A percentile compares a stretch with the other conserved stretches of the same genome.
Evolutionary conservation across 352 stramenopile genomes (phyloP).

Genomic region (Phytopythium litorale): DNA sequence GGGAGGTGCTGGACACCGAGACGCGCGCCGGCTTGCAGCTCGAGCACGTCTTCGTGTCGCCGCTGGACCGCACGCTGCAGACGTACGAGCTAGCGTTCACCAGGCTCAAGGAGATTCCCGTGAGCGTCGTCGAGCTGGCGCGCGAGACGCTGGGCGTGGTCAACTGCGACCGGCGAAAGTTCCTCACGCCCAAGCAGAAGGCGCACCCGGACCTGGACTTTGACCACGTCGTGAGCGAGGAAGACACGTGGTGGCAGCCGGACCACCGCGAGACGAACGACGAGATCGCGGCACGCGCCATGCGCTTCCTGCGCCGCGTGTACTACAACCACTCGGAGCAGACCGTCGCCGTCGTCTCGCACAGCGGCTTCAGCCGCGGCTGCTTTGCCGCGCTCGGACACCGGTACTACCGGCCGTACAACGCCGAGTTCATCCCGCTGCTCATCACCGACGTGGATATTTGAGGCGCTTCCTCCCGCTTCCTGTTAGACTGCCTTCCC

Average conservation of each 20-base stretch:
- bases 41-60: slow-evolving; percentile 61
- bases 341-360: slow-evolving; percentile 51
- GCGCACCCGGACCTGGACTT: slow-evolving; percentile 56
- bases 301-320: slow-evolving; percentile 45
- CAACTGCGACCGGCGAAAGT: slow-evolving; percentile 53
- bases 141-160: slow-evolving; percentile 67
- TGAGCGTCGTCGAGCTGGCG: slow-evolving; percentile 47
- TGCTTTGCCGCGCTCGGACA: slow-evolving; percentile 57
- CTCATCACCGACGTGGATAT: slow-evolving; percentile 24
- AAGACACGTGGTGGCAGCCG: slow-evolving; percentile 50
- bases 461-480: not conserved
- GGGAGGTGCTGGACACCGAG: slow-evolving; percentile 37
- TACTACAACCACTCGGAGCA: slow-evolving; percentile 30
- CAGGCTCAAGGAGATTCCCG: slow-evolving; percentile 24
- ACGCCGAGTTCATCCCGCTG: slow-evolving; percentile 65
- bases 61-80: slow-evolving; percentile 59
- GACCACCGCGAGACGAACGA: slow-evolving; percentile 56
- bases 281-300: slow-evolving; percentile 51
- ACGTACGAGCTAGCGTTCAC: slow-evolving; percentile 48
- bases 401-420: slow-evolving; percentile 59
- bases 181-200: slow-evolving; percentile 28
- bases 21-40: slow-evolving; percentile 39
- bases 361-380: slow-evolving; percentile 63
- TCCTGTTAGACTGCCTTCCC: not conserved
- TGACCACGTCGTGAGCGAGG: slow-evolving; percentile 29